Base-by-base conservation (phyloP, 2,329 filamentous ascomycete genomes). In the Penicillium sp. region DNA sequence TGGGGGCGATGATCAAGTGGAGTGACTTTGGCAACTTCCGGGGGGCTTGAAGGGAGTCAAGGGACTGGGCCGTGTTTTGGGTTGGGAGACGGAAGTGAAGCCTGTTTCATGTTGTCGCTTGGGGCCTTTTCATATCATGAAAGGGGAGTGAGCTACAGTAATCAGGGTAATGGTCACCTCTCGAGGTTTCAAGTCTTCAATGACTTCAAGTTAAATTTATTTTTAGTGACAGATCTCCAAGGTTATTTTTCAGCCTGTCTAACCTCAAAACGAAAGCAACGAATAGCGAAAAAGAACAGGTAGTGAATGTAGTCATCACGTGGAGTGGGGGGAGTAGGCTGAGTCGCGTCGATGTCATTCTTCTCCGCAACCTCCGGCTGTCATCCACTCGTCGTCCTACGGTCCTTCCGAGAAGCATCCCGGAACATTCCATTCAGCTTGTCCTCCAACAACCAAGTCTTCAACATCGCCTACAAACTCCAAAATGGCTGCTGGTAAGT, bases 1-100 rank as follows among this genome's bases (percentile, higher is more conserved):
- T 61, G 65, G 66, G 66, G 66, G 64, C 57, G 54, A 64, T 62
- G 43, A 20, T 57, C 52, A 25, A 60, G 64, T 68, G 66, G 66
- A 63, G 66, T 60, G 58, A 55, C 57, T 61, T 60, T 58, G 54
- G 55, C 48, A 55, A 51, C 49, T 53, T 55, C 55, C 43, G 60
- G 54, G 60, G 54, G 62, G 60, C 25, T 20, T 31, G 43, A 31
- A n/a, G 25, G 20, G 20, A 20, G 20, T 20, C 20, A 20, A 20
- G 20, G 43, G 43, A 47, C 49, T 50, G 22, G 58, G 57, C 47
- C 50, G 47, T 55, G 54, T 55, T 55, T 47, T n/a, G 22, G 43
- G 43, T 17, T 15, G 39, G 6, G 43, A 31, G 48, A 25, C 31
- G 47, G 47, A 49, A 31, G 4, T 49, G n/a, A 31, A 49, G 28